Evolutionary conservation across 23 red algal genomes (phyloP), one percentile per base, ranked within the genome.

Genomic region (Gracilariopsis chorda): DNA sequence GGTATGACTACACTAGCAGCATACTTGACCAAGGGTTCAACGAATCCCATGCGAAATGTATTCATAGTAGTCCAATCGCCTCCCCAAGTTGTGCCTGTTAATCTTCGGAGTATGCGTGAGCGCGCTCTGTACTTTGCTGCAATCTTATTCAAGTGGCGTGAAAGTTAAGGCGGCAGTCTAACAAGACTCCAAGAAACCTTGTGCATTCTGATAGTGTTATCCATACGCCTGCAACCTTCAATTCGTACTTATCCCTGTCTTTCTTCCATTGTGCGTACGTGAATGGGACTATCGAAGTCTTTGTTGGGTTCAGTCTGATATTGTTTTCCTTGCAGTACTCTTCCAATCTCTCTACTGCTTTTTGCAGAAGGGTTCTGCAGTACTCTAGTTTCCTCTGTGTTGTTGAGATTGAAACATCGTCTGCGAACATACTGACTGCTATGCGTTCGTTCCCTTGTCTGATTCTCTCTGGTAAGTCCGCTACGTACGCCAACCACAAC

Each of bases 121-220:
- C 62, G 52, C 13, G 25, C 37, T 33, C 25, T 41, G 56, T 65
- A 40, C 43, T 44, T 53, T 49, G 27, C 2, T 86, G 77, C 46
- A 32, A 73, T 33, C 35, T 83, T 53, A 74, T 36, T 39, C 45
- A 78, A 11, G 60, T 58, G 60, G 85, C 71, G 19, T 78, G 44
- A 63, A 69, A 68, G 62, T 68, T 68, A 4, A 68, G 32, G 1
- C 33, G 5, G 27, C 30, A 40, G 13, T 68, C 28, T 39, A 68
- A 7, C 21, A 17, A 7, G n/a, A 35, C 7, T 68, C 62, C 32
- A 2, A 68, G 17, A 39, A 41, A 68, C 62, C 62, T 68, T 16
- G 62, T 40, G 62, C 62, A 27, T 19, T 68, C 62, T 4, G 14
- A 1, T 2, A 68, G 13, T 2, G 13, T 36, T 40, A 68, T 40